A percentile compares a stretch with the other conserved stretches of the same genome.
Evolutionary conservation across 148 eudicot species (phyloP).

Genomic region (Simmondsia chinensis): DNA sequence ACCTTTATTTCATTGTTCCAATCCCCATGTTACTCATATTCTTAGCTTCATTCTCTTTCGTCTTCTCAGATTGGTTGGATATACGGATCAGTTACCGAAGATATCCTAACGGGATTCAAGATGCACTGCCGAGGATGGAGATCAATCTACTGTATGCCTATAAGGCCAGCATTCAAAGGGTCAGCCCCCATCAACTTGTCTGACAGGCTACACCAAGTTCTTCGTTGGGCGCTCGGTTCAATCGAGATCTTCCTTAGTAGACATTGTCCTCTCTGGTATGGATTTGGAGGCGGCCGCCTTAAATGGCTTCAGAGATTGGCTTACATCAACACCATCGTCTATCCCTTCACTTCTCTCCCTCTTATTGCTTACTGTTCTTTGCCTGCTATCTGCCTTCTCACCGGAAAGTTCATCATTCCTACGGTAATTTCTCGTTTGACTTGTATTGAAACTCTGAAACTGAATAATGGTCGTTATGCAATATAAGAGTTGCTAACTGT

Average conservation of each 20-base stretch:
- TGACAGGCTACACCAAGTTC: conserved; percentile 91
- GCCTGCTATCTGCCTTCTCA: conserved; percentile 94
- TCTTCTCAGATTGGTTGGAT: conserved; percentile 92
- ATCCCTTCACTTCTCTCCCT: conserved; percentile 94
- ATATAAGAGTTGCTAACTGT: too few relatives aligned
- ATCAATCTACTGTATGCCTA: conserved; percentile 95
- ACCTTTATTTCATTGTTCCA: neutral
- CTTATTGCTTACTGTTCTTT: conserved; percentile 79
- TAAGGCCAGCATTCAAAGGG: conserved; percentile 98
- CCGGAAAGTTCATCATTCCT: conserved; percentile 97
- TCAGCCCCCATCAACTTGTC: conserved; percentile 98
- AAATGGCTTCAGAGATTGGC: conserved; percentile 95
- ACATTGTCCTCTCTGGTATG: conserved; percentile 99
- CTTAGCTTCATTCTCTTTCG: neutral
- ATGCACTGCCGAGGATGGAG: conserved; percentile 99
- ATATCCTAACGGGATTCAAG: conserved; percentile 91
- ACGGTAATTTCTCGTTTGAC: conserved; percentile 43
- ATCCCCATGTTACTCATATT: neutral
- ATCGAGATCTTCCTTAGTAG: conserved; percentile 93
- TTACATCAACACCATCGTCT: conserved; percentile 89
- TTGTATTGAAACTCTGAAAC: too few relatives aligned
- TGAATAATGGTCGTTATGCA: too few relatives aligned
- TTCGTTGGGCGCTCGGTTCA: conserved; percentile 97
- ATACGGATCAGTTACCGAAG: conserved; percentile 97
- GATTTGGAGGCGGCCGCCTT: conserved; percentile 90